Base-by-base conservation (phyloP, 2,329 filamentous ascomycete genomes). In the Tympanopsis confertula region DNA sequence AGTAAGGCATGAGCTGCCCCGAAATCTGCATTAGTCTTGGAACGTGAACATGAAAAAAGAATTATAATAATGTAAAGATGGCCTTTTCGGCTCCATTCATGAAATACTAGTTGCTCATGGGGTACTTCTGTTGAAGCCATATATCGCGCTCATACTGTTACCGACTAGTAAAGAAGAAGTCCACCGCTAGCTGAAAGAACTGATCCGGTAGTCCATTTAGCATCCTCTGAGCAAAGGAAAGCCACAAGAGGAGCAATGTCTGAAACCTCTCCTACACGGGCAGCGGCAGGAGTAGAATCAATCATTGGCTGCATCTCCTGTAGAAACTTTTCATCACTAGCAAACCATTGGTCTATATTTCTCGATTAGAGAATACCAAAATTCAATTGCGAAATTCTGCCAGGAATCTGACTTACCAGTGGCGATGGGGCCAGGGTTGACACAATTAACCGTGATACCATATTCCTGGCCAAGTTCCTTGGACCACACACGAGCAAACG, bases 401-500 rank as follows among this genome's bases (percentile, higher is more conserved):
- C n/a, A n/a, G n/a, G n/a, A 18, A 18, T 18, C 5, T 26, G 37
- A 32, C 42, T 20, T 69, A 39, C 65, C 62, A 5, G 65, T 65
- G 51, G 66, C 62, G 5, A 72, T 69, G 4, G 70, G 71, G 1
- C 71, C 71, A 3, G 71, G 71, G 54, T 74, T 74, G 43, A 76
- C 57, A 36, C 68, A 63, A 49, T 75, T 75, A 42, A 74, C 70
- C 7, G 71, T 75, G 35, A 63, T 62, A 1, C 44, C 47, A 3
- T 54, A 44, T 39, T 61, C 57, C 50, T 66, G 63, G 24, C 63
- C 58, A 24, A 76, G 60, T 59, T 76, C 72, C 40, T 70, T 65
- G 13, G 69, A 63, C 71, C 71, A 75, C 3, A 68, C 71, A 38
- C 71, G 64, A 36, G 69, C 74, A 68, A 76, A 71, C 46, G 69